These are phyloP conservation scores for Mucor racemosus DNA, from an alignment of 371 early-diverging fungal species.

Conservation along the genomic window DNA sequence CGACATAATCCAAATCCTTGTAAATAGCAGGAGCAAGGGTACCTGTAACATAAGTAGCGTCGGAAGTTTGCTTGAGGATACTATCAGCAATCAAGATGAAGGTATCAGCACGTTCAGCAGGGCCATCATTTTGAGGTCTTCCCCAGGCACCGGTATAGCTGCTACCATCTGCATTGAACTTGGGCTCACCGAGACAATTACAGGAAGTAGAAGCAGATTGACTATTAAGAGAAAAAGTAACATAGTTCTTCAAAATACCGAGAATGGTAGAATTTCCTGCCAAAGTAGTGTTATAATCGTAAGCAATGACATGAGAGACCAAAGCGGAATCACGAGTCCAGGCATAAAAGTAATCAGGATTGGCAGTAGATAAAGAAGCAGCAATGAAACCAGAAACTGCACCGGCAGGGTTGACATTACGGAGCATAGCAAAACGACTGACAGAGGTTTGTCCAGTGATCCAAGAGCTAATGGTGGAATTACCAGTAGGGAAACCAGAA, in stretches of 20 bases:
- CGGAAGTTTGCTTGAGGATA: slow-evolving; percentile 31
- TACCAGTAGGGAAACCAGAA: slow-evolving; percentile 30
- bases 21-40: slow-evolving; percentile 36
- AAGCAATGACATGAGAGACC: slow-evolving; percentile 52
- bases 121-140: slow-evolving; percentile 84
- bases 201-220: slow-evolving; percentile 38
- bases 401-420: slow-evolving; percentile 45
- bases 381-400: slow-evolving; percentile 41
- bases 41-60: slow-evolving; percentile 32
- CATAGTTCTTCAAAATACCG: slow-evolving; percentile 36
- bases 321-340: slow-evolving; percentile 84
- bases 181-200: slow-evolving; percentile 77
- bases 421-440: slow-evolving; percentile 30
- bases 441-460: slow-evolving; percentile 18
- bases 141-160: slow-evolving; percentile 65
- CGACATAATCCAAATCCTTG: slow-evolving; percentile 69
- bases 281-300: slow-evolving; percentile 26
- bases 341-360: slow-evolving; percentile 78
- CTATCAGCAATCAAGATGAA: slow-evolving; percentile 54
- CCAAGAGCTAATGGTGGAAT: slow-evolving; percentile 32
- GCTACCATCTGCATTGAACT: slow-evolving; percentile 70
- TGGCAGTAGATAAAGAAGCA: slow-evolving; percentile 39
- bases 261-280: slow-evolving; percentile 20
- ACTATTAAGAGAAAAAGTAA: slow-evolving; percentile 36
- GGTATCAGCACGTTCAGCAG: slow-evolving; percentile 71